Evolutionary conservation across 2,329 filamentous ascomycete genomes (phyloP).

Genomic region (Xylaria arbuscula): DNA sequence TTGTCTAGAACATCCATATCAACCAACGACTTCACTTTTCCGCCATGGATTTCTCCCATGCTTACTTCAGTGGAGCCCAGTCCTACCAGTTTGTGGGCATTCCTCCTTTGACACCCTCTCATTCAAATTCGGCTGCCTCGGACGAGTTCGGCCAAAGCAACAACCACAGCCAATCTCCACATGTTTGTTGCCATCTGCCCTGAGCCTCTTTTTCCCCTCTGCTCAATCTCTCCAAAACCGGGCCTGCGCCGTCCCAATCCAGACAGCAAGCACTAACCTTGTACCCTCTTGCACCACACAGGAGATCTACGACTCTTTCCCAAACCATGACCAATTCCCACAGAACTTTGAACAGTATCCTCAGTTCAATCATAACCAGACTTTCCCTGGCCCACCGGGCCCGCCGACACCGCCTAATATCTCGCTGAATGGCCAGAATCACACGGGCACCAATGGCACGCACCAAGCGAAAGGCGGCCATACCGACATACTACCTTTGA

Average conservation of each 20-base stretch:
- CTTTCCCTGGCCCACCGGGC: conserved; percentile 61
- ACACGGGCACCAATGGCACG: conserved; percentile 36
- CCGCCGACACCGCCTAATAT: conserved; percentile 66
- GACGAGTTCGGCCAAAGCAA: conserved; percentile 60
- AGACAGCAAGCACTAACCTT: conserved; percentile 39
- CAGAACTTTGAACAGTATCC: conserved; percentile 59
- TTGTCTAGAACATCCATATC: conserved; percentile 2
- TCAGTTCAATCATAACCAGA: conserved; percentile 55
- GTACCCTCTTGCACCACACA: conserved; percentile 44
- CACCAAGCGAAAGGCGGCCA: conserved; percentile 41
- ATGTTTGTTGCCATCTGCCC: conserved; percentile 57
- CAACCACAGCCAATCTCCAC: conserved; percentile 61
- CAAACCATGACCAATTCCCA: conserved; percentile 61
- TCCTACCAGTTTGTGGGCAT: conserved; percentile 67
- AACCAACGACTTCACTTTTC: conserved; percentile 15
- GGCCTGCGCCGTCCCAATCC: not conserved
- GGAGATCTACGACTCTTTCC: conserved; percentile 63
- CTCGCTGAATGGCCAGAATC: conserved; percentile 46
- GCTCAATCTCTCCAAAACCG: not conserved
- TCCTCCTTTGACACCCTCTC: conserved; percentile 65
- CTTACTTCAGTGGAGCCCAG: conserved; percentile 61
- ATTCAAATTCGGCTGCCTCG: conserved; percentile 65
- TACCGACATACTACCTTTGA: conserved; percentile 50
- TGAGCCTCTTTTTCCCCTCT: conserved; percentile 2
- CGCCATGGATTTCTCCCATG: conserved; percentile 66